A percentile compares a stretch with the other conserved stretches of the same genome.
phyloP scores from a whole-genome alignment of 345 rosid genomes.

The Eucalyptus pauciflora region DNA sequence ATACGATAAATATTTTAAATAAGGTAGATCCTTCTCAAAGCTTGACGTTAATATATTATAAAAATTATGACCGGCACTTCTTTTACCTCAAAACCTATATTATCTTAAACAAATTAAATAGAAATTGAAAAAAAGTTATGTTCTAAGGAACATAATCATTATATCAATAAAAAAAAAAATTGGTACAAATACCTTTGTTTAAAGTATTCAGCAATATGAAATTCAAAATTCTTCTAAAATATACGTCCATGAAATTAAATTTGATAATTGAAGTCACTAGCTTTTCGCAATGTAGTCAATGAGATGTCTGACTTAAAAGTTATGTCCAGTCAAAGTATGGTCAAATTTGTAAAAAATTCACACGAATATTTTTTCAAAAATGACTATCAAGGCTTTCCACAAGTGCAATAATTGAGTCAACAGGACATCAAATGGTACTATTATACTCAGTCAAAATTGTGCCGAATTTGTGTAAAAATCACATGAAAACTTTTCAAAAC shows the following conservation, averaged over 20 bases:
- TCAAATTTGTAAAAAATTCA: too few species aligned
- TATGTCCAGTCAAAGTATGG: too few species aligned
- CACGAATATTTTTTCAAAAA: background rate
- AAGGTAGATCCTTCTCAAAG: background rate
- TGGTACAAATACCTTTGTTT: background rate
- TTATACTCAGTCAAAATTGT: background rate
- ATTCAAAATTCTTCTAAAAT: background rate
- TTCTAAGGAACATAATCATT: background rate
- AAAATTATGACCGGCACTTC: background rate
- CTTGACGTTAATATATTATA: background rate
- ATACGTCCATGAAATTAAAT: slow-evolving; percentile 8
- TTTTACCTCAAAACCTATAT: background rate
- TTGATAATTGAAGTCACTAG: background rate
- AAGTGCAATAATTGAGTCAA: too few species aligned
- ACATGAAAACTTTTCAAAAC: too few species aligned
- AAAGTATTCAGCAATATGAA: background rate
- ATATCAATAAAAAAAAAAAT: background rate
- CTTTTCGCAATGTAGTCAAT: rapidly evolving
- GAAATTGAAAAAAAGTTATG: background rate
- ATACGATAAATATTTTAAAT: background rate
- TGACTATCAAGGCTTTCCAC: background rate
- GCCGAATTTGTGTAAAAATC: background rate
- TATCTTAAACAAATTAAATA: background rate
- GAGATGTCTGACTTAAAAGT: rapidly evolving
- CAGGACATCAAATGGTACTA: background rate